Evolutionary conservation across 2,329 filamentous ascomycete species (phyloP), one percentile per base, ranked within the genome.

Genomic region (Fusarium annulatum): DNA sequence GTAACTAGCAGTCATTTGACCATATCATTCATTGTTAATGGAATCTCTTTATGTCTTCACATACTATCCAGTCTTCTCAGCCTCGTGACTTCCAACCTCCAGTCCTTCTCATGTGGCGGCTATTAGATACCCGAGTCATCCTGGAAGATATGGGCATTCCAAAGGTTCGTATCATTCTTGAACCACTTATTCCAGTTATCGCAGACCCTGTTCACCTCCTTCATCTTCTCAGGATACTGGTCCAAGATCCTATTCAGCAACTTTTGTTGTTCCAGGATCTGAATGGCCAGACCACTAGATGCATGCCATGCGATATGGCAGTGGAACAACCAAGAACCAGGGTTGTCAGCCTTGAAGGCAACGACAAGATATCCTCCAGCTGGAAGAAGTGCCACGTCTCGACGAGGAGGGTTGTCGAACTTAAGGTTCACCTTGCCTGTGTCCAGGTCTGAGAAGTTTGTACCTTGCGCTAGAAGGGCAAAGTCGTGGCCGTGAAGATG

Each of bases 401-500:
- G 42, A 23, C 53, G 63, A 10, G 67, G 69, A n/a, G 69, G 67
- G 21, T 72, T 72, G 19, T 63, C 10, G 41, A 67, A 71, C 4
- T 67, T 71, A 4, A 72, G 63, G 18, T 11, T 43, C 2, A 61
- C 51, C 7, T 51, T 45, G 12, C 55, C 38, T 15, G 15, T 52
- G 1, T 43, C 38, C 4, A 36, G 19, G 9, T 48, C n/a, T 3
- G 49, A 10, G 18, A 45, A 59, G 36, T 64, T 57, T 8, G 36
- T 41, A 1, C 67, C 69, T 36, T 71, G 69, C 1, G 69, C 69
- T 6, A 71, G 52, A 9, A 72, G 67, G 3, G 62, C 62, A 39
- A 72, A 71, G 62, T 67, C 69, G 7, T 71, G 69, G 2, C 67
- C 69, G 10, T 72, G 62, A 7, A 72, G 69, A 58, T 72, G 36